A percentile compares a stretch with the other conserved stretches of the same genome.
Evolutionary conservation across 371 early-diverging fungal genomes (phyloP).

Genomic region (Amoeboradix gromovi): DNA sequence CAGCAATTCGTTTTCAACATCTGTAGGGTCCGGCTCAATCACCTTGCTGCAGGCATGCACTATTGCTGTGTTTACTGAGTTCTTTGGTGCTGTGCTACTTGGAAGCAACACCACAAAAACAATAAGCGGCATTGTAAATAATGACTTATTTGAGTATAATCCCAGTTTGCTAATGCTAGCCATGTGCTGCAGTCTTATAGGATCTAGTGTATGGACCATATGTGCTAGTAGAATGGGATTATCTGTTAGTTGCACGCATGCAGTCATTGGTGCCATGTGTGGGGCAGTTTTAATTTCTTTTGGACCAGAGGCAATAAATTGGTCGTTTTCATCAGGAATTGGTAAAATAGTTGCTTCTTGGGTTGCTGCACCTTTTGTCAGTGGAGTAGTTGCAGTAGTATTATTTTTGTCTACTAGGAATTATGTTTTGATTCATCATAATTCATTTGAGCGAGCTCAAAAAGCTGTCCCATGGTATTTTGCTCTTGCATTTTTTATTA

Average conservation of each 20-base stretch:
- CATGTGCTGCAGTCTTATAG: constrained; percentile 39
- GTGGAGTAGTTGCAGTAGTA: constrained; percentile 30
- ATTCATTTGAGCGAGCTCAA: constrained; percentile 40
- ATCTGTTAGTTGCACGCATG: constrained; percentile 29
- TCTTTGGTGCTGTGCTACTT: constrained; percentile 47
- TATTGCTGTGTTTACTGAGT: constrained; percentile 56
- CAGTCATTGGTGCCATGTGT: constrained; percentile 49
- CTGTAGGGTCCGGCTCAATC: constrained; percentile 6
- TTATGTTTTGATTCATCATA: constrained; percentile 22
- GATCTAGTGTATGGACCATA: constrained; percentile 14
- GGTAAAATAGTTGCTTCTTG: constrained; percentile 40
- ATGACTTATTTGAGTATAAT: not conserved
- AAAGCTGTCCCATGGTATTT: constrained; percentile 45
- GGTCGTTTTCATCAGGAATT: constrained; percentile 30
- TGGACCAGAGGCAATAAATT: constrained; percentile 28
- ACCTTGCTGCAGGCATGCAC: constrained; percentile 34
- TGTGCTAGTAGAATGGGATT: constrained; percentile 21
- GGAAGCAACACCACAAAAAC: constrained; percentile 11
- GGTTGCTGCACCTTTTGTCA: constrained; percentile 19
- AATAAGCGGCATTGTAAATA: not conserved
- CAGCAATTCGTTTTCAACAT: constrained; percentile 31
- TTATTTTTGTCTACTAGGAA: constrained; percentile 32
- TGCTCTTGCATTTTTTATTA: constrained; percentile 30
- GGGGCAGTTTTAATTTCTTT: constrained; percentile 43
- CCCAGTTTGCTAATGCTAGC: constrained; percentile 6